These are phyloP conservation scores for Plasmodium coatneyi DNA, from an alignment of 169 alveolate species.

Conservation along the genomic window DNA sequence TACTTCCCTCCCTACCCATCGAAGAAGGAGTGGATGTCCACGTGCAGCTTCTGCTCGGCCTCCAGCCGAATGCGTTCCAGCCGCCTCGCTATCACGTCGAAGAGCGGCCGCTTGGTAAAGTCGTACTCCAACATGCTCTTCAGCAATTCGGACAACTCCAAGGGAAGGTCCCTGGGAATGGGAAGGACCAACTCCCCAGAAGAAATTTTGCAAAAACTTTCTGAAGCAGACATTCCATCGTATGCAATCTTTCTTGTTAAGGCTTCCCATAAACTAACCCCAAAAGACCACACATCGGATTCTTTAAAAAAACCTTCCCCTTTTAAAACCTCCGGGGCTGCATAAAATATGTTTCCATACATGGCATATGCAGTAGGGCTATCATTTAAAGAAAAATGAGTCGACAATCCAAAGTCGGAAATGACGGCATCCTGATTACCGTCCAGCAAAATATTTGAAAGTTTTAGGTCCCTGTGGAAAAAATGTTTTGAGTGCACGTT, in stretches of 20 bases:
- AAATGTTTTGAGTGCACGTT: slow-evolving; percentile 73
- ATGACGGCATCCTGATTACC: slow-evolving; percentile 75
- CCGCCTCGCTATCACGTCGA: slow-evolving; percentile 49
- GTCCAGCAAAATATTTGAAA: slow-evolving; percentile 61
- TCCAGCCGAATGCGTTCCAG: slow-evolving; percentile 24
- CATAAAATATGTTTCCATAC: slow-evolving; percentile 81
- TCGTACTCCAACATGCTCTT: slow-evolving; percentile 60
- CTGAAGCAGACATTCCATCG: slow-evolving; percentile 79
- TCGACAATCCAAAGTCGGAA: slow-evolving; percentile 81
- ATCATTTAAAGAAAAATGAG: slow-evolving; percentile 68
- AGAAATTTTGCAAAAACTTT: slow-evolving; percentile 53
- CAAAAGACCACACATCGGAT: slow-evolving; percentile 84
- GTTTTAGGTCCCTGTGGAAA: slow-evolving; percentile 70
- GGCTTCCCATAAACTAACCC: slow-evolving; percentile 77
- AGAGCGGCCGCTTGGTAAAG: slow-evolving; percentile 67
- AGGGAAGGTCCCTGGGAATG: slow-evolving; percentile 65
- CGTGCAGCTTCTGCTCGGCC: slow-evolving; percentile 49
- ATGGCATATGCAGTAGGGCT: slow-evolving; percentile 79
- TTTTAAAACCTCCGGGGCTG: slow-evolving; percentile 82
- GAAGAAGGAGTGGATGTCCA: slow-evolving; percentile 46
- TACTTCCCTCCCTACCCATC: slow-evolving; percentile 12
- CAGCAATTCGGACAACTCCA: slow-evolving; percentile 31
- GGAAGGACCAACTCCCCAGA: slow-evolving; percentile 66
- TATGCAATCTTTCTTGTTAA: slow-evolving; percentile 75
- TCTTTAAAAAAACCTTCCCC: slow-evolving; percentile 82